Percentiles rank a stretch among this genome's conserved stretches.
These are phyloP conservation scores for Trichophyton benhamiae DNA, from an alignment of 2,329 filamentous ascomycete species.

Conservation along the genomic window DNA sequence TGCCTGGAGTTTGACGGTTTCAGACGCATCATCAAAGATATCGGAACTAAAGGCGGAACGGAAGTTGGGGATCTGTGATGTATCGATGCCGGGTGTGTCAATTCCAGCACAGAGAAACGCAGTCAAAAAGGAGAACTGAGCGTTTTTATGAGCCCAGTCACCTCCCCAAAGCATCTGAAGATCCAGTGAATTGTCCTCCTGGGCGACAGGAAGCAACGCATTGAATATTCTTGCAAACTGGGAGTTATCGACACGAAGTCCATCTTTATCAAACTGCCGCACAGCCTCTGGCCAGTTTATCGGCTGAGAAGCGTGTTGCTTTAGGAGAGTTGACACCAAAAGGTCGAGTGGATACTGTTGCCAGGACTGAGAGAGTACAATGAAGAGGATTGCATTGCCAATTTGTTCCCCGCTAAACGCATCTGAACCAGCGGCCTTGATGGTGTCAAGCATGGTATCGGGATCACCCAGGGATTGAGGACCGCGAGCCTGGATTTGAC, in stretches of 20 bases:
- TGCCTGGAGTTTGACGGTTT: conserved; percentile 48
- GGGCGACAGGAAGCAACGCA: conserved; percentile 60
- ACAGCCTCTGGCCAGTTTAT: conserved; percentile 61
- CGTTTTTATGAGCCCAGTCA: conserved; percentile 69
- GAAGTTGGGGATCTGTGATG: conserved; percentile 70
- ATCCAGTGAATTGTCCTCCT: conserved; percentile 54
- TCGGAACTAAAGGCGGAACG: conserved; percentile 60
- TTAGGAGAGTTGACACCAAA: conserved; percentile 47
- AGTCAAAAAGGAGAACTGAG: conserved; percentile 85
- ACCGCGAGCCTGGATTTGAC: conserved; percentile 60
- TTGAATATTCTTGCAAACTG: conserved; percentile 77
- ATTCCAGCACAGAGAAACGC: conserved; percentile 63
- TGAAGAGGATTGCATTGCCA: conserved; percentile 63
- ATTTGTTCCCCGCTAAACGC: conserved; percentile 72
- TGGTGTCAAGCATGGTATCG: conserved; percentile 52
- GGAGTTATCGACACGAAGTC: conserved; percentile 59
- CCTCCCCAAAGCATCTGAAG: conserved; percentile 87
- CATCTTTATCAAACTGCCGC: conserved; percentile 65
- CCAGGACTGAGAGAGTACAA: conserved; percentile 49
- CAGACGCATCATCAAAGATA: conserved; percentile 50
- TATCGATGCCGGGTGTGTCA: conserved; percentile 46
- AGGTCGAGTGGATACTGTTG: conserved; percentile 56
- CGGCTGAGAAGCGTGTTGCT: conserved; percentile 43
- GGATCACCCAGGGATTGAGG: conserved; percentile 62
- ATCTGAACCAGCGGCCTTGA: conserved; percentile 45